Evolutionary conservation across 257 asterid species (phyloP), one percentile per base, ranked within the genome.

Genomic region (Verbena officinalis): DNA sequence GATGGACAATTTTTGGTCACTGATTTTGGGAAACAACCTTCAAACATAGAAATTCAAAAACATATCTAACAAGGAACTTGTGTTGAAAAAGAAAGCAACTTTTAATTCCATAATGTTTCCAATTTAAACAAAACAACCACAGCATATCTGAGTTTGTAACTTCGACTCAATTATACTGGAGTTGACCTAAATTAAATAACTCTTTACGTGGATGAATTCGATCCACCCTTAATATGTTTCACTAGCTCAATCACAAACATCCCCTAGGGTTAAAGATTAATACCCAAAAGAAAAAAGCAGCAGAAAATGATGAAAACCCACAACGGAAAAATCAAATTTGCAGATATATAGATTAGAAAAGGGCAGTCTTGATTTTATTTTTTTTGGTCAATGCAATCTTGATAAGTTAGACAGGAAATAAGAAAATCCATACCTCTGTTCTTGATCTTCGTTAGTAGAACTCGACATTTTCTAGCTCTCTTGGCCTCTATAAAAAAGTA

Each of bases 381-480:
- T n/a, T n/a, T n/a, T n/a, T n/a, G n/a, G n/a, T n/a, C n/a, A 55
- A 39, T 5, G 62, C 30, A 65, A 34, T 38, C 50, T 54, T 64
- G 40, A 33, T 11, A 23, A 14, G 19, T 27, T 4, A 15, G 16
- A 24, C 21, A 57, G 14, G 8, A 15, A 53, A 42, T 9, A 33
- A 15, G 15, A 42, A 2, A 23, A 38, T 22, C 10, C 16, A 11
- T 70, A 90, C 97, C 91, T 81, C 70, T 71, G 88, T 73, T 81
- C 87, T 65, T 73, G 89, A 80, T 85, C 87, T 78, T 73, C 87
- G 59, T 71, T 78, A 51, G 56, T 65, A 42, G 86, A 75, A 64
- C 73, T 68, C 5, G 91, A 64, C 91, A 86, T 83, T 73, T 54
- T 76, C 68, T 13, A 72, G 70, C 80, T 61, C 70, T 43, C 56